phyloP scores from a whole-genome alignment of 2,329 filamentous ascomycete species.

The Blastomyces emzantsi region DNA sequence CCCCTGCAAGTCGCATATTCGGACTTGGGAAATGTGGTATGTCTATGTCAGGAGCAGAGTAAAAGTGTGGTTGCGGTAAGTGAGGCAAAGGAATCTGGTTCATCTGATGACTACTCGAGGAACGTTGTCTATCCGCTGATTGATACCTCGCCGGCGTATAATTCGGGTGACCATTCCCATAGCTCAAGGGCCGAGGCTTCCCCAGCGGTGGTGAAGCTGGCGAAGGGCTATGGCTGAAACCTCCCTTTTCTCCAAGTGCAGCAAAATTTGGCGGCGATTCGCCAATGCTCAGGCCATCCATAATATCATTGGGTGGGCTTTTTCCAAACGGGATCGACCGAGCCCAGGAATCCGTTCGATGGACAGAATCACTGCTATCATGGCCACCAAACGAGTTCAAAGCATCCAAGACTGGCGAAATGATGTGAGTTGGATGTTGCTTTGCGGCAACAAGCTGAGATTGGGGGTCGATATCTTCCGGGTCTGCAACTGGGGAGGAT shows the following conservation, averaged over 20 bases:
- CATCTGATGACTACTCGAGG: slow-evolving; percentile 29
- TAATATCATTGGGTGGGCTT: slow-evolving; percentile 35
- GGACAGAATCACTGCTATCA: slow-evolving; percentile 27
- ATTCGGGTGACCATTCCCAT: slow-evolving; percentile 32
- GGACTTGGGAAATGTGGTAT: slow-evolving; percentile 34
- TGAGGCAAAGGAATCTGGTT: slow-evolving; percentile 54
- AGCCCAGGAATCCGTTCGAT: slow-evolving; percentile 37
- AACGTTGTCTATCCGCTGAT: slow-evolving; percentile 31
- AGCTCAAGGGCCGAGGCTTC: slow-evolving; percentile 36
- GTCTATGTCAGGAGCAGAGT: slow-evolving; percentile 64
- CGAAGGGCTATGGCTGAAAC: slow-evolving; percentile 34
- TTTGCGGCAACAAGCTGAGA: slow-evolving; percentile 20
- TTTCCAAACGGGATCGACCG: slow-evolving; percentile 38
- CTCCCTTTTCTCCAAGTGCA: slow-evolving; percentile 29
- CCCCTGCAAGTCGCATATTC: slow-evolving; percentile 8
- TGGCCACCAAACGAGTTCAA: slow-evolving; percentile 27
- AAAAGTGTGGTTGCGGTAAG: slow-evolving; percentile 68
- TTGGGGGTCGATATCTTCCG: slow-evolving; percentile 25
- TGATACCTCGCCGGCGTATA: slow-evolving; percentile 30
- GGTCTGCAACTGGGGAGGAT: slow-evolving; percentile 21
- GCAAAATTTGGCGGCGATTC: slow-evolving; percentile 36
- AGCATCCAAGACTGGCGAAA: slow-evolving; percentile 33
- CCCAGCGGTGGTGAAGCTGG: slow-evolving; percentile 35
- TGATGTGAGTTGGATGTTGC: slow-evolving; percentile 22
- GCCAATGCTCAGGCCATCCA: slow-evolving; percentile 27